Base-by-base conservation (phyloP, 768 basidiomycete genomes). In the Naganishia kalamii region DNA sequence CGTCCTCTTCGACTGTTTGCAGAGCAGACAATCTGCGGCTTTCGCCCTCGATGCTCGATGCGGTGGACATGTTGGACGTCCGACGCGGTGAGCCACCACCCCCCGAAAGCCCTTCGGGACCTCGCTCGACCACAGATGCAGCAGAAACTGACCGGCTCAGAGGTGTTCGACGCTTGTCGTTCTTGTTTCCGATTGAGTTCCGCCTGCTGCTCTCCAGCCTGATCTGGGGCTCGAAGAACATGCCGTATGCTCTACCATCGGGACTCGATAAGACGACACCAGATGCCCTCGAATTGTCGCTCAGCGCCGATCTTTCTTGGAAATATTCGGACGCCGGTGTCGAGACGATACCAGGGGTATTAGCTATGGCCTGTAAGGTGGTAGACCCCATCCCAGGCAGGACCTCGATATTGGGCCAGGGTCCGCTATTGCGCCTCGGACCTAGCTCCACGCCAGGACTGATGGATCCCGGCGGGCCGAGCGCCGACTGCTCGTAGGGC, bases 201-300 rank as follows among this genome's bases (percentile, higher is more conserved):
- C 54, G 54, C 32, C 54, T 57, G 13, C 54, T 41, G 37, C 54
- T 25, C 25, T 57, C 54, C 21, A 57, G 54, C 54, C 54, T 23
- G 7, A 57, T 37, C 19, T 57, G 60, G 1, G 93, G 94, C 68
- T 92, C 88, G 79, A 98, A 99, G 80, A 92, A 90, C 64, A 99
- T 93, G 12, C 92, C 94, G n/a, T 90, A 84, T 2, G 91, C 89
- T 70, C 91, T 86, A 0, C 94, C 94, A 75, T 94, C 92, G 1
- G 92, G 90, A 72, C 87, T 90, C 4, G 54, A 57, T 41, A 57
- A 27, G 29, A 57, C 54, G 35, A 57, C 32, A 7, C 54, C 54
- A 21, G 54, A 57, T 41, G 54, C 54, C 35, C 54, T 57, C 37
- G 54, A 57, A 17, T 25, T 57, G 27, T 57, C 54, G 23, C 54